A percentile compares a stretch with the other conserved stretches of the same genome.
Evolutionary conservation across 2,329 filamentous ascomycete species (phyloP).

Genomic region (Penicillium sp.): DNA sequence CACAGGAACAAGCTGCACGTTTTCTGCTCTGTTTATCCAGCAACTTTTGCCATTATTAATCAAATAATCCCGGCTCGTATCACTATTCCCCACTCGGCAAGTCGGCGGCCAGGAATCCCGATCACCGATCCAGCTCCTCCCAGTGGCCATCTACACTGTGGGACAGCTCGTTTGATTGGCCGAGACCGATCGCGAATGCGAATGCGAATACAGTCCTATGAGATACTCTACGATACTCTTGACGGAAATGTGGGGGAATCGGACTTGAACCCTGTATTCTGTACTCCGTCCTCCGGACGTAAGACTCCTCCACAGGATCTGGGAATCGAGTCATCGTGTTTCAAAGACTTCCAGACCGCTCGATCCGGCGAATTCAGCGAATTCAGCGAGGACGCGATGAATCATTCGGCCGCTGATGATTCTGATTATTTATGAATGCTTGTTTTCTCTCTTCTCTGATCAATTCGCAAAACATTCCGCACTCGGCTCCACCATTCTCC

Average conservation of each 20-base stretch:
- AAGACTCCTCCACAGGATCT: no score
- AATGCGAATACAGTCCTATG: constrained; percentile 15
- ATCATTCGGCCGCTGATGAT: neutral
- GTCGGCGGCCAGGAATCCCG: neutral
- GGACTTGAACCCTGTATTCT: neutral
- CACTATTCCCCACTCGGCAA: neutral
- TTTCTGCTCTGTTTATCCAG: no score
- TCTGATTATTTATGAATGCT: neutral
- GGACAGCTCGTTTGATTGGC: neutral
- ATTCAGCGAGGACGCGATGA: neutral
- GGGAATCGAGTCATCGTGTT: no score
- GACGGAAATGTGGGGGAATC: no score
- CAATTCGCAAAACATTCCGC: neutral
- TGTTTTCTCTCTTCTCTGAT: neutral
- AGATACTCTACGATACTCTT: no score
- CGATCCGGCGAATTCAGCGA: neutral
- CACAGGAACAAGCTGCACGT: no score
- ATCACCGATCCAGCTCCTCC: neutral
- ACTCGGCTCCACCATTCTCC: neutral
- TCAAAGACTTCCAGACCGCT: neutral
- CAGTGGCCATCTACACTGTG: no score
- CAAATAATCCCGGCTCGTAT: neutral
- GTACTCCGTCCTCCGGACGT: no score
- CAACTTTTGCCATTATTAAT: neutral
- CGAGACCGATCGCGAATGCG: neutral